These are phyloP conservation scores for Vigna angularis DNA, from an alignment of 306 rosid species.

Conservation along the genomic window DNA sequence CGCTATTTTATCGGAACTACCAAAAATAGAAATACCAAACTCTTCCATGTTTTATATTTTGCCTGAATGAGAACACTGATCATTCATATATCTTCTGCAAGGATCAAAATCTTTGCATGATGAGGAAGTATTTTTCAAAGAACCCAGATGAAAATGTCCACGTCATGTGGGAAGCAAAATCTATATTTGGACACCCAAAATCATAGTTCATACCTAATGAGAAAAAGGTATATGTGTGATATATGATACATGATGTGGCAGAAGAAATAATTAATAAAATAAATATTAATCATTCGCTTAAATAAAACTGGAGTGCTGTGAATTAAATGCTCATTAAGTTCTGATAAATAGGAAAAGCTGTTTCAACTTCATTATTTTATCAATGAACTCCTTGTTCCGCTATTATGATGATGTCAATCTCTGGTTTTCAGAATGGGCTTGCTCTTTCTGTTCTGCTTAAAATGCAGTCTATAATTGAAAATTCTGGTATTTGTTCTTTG, in stretches of 20 bases:
- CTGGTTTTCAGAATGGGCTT: constrained; percentile 72
- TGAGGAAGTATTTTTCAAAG: neutral
- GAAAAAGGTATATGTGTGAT: no score
- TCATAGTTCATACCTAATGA: no score
- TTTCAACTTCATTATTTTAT: no score
- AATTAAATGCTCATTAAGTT: no score
- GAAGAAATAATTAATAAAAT: no score
- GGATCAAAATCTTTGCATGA: neutral
- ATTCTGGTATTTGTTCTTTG: constrained; percentile 55
- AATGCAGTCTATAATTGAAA: constrained; percentile 71
- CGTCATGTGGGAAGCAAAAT: no score
- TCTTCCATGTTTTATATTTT: neutral
- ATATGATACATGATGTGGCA: no score
- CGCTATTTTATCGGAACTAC: neutral
- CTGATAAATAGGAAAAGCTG: no score
- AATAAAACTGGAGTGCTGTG: no score
- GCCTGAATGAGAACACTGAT: neutral
- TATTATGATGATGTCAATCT: constrained; percentile 64
- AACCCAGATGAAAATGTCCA: neutral
- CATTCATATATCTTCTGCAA: neutral
- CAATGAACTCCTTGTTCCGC: constrained; percentile 56
- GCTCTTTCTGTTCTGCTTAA: constrained; percentile 64
- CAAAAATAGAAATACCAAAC: neutral
- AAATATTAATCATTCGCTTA: no score
- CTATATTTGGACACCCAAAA: no score